Percentiles rank a stretch among this genome's conserved stretches.
These are phyloP conservation scores for Aspergillus calidoustus DNA, from an alignment of 2,329 filamentous ascomycete species.

Conservation along the genomic window DNA sequence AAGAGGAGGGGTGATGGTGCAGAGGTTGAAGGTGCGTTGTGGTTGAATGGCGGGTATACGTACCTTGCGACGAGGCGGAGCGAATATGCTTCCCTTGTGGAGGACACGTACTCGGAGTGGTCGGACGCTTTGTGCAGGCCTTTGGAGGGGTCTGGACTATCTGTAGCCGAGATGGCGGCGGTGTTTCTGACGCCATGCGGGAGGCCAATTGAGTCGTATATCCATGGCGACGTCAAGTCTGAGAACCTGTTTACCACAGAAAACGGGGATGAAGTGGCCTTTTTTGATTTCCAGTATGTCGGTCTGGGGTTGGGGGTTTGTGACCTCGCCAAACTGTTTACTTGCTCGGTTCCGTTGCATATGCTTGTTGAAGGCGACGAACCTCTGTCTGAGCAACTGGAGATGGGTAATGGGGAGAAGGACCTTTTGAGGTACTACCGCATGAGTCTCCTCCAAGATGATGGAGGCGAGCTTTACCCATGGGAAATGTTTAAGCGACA, in stretches of 20 bases:
- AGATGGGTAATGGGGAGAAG: slow-evolving; percentile 58
- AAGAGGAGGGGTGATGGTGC: slow-evolving; percentile 33
- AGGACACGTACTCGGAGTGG: slow-evolving; percentile 61
- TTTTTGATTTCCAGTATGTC: slow-evolving; percentile 73
- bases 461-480: slow-evolving; percentile 48
- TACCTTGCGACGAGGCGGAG: slow-evolving; percentile 66
- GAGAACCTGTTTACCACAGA: slow-evolving; percentile 67
- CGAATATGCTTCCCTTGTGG: slow-evolving; percentile 58
- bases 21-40: slow-evolving; percentile 45
- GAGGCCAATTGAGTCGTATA: slow-evolving; percentile 57
- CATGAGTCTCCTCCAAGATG: slow-evolving; percentile 16
- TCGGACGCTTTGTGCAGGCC: slow-evolving; percentile 53
- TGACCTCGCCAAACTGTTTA: slow-evolving; percentile 70
- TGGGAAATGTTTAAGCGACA: slow-evolving; percentile 62
- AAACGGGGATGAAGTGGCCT: slow-evolving; percentile 58
- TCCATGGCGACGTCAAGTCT: slow-evolving; percentile 72
- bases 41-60: slow-evolving; percentile 71
- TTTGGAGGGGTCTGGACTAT: slow-evolving; percentile 25
- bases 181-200: slow-evolving; percentile 54
- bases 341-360: slow-evolving; percentile 63
- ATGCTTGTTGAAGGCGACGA: slow-evolving; percentile 51
- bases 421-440: slow-evolving; percentile 57
- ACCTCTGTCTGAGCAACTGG: slow-evolving; percentile 44
- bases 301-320: slow-evolving; percentile 68
- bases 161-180: slow-evolving; percentile 60